A percentile compares a stretch with the other conserved stretches of the same genome.
Evolutionary conservation across 257 asterid species (phyloP).

Genomic region (Ophiorrhiza pumila): DNA sequence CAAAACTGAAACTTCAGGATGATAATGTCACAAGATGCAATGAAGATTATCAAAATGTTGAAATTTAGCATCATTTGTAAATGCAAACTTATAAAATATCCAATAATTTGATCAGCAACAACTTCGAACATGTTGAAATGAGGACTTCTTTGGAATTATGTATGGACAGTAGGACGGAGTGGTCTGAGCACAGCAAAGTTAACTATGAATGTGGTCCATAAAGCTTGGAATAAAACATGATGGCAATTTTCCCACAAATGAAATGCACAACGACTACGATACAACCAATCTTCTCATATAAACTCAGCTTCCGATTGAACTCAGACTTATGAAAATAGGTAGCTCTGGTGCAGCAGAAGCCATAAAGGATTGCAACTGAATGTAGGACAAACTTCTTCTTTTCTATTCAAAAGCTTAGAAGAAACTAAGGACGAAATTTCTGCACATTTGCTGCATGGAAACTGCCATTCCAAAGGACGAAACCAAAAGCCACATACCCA

Average conservation of each 20-base stretch:
- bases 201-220: background rate
- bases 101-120: background rate
- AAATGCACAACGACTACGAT: background rate
- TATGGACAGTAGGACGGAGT: background rate
- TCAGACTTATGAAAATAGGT: conserved; percentile 73
- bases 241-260: background rate
- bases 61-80: background rate
- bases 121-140: background rate
- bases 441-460: conserved; percentile 73
- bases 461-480: conserved; percentile 83
- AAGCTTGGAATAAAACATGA: background rate
- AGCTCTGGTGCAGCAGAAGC: conserved; percentile 39
- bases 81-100: background rate
- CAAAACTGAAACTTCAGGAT: conserved; percentile 2
- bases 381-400: conserved; percentile 52
- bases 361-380: conserved; percentile 46
- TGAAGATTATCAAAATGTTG: background rate
- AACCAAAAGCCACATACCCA: conserved; percentile 94
- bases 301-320: conserved; percentile 87
- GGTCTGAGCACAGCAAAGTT: background rate
- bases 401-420: conserved; percentile 27
- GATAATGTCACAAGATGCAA: background rate
- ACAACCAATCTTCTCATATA: conserved; percentile 11
- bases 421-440: conserved; percentile 45
- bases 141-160: background rate